These are phyloP conservation scores for Talaromyces verruculosus DNA, from an alignment of 2,329 filamentous ascomycete species.

Conservation along the genomic window DNA sequence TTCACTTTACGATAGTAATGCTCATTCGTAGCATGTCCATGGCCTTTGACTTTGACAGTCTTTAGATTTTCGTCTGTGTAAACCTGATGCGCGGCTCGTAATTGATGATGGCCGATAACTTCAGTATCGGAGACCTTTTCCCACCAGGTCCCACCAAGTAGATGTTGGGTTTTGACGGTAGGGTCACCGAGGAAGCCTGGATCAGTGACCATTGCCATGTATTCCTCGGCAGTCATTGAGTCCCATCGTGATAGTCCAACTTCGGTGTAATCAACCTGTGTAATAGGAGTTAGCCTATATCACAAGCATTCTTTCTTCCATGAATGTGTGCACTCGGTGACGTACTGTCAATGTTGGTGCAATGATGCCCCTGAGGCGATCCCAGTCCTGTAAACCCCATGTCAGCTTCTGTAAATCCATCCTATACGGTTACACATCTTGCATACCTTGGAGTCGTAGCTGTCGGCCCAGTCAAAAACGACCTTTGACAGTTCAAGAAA, in stretches of 20 bases:
- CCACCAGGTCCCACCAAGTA: conserved; percentile 61
- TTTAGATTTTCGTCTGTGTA: conserved; percentile 54
- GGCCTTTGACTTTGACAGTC: conserved; percentile 58
- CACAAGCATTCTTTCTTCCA: background rate
- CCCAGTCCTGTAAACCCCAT: conserved; percentile 39
- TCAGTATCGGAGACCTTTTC: conserved; percentile 59
- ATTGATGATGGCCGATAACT: conserved; percentile 61
- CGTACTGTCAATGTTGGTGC: conserved; percentile 39
- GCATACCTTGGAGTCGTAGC: conserved; percentile 46
- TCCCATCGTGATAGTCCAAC: conserved; percentile 63
- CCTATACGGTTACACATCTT: background rate
- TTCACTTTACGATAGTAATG: conserved; percentile 60
- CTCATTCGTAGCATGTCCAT: conserved; percentile 59
- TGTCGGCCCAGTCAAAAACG: conserved; percentile 47
- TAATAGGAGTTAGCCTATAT: background rate
- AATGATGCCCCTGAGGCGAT: conserved; percentile 42
- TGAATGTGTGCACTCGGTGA: conserved; percentile 6
- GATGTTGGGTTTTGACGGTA: conserved; percentile 64
- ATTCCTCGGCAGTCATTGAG: conserved; percentile 62
- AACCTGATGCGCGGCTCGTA: conserved; percentile 62
- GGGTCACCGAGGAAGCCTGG: conserved; percentile 60
- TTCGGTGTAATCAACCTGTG: conserved; percentile 70
- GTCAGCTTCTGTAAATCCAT: background rate
- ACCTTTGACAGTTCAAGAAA: conserved; percentile 36
- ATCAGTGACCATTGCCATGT: conserved; percentile 60